Percentiles rank a stretch among this genome's conserved stretches.
Conservation (phyloP, 495 filamentous ascomycete species). For the Neurospora pannonica region DNA sequence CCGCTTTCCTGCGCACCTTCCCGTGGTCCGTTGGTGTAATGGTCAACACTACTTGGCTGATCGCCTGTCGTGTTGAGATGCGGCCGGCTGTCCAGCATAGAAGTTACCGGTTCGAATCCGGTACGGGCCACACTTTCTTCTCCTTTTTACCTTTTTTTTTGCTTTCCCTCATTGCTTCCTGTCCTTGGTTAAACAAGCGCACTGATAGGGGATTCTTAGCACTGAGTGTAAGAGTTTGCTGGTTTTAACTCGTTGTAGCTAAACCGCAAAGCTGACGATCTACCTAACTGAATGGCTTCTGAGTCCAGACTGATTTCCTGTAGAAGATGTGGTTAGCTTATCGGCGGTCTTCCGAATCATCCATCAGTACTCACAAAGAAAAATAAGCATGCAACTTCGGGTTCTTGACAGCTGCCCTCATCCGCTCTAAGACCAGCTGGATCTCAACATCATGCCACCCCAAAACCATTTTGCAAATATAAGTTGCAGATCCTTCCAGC, state of each 20-base stretch:
- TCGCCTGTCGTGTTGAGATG: background rate
- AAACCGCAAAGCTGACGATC: background rate
- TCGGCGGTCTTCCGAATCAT: background rate
- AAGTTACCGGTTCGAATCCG: too few relatives aligned
- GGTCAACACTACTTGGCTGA: background rate
- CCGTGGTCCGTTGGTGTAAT: background rate
- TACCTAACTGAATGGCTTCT: background rate
- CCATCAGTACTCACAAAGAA: conserved; percentile 22
- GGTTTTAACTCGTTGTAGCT: background rate
- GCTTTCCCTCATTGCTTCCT: background rate
- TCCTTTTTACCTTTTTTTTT: background rate
- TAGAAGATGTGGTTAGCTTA: background rate
- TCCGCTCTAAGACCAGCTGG: conserved; percentile 27
- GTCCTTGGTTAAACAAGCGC: background rate
- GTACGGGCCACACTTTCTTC: background rate
- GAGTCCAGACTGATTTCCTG: background rate
- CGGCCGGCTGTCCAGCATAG: background rate
- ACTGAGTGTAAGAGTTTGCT: background rate
- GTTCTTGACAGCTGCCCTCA: conserved; percentile 30
- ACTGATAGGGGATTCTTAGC: background rate
- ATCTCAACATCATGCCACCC: conserved; percentile 37
- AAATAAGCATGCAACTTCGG: conserved; percentile 32
- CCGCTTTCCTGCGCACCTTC: background rate
- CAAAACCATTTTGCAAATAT: conserved; percentile 32
- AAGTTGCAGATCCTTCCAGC: conserved; percentile 36